Base-by-base conservation (phyloP, 1,284 basidiomycete species). In the Malassezia slooffiae region DNA sequence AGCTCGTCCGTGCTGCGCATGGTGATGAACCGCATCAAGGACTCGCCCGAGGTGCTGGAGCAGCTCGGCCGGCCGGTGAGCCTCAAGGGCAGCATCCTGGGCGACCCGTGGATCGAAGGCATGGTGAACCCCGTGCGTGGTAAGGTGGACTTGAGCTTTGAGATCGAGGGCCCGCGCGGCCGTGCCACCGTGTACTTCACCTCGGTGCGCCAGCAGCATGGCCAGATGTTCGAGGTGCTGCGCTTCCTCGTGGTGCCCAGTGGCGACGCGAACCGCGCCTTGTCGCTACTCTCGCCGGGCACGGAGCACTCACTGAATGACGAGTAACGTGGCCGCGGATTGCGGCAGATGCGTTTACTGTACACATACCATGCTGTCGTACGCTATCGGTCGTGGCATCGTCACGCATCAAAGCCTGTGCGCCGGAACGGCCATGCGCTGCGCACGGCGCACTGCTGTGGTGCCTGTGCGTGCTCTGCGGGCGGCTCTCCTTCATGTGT, bases 41-140 rank as follows among this genome's bases (percentile, higher is more conserved):
- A 34, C 15, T 49, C 49, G 0, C 33, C 41, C 0, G 34, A 57
- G 17, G 46, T 60, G 17, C 16, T 38, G 3, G 15, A 22, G 8
- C 38, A 54, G n/a, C 32, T 62, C 3, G 52, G 53, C 28, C 44
- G 26, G n/a, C 45, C 43, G 17, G 43, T 38, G 22, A 38, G 21
- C 15, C 39, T 54, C 5, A 43, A 44, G 21, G 40, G 44, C 21
- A 32, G 36, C 30, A 13, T 13, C 5, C 47, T 43, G 0, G 60
- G 54, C 1, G 46, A 45, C 28, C 47, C 52, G 0, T 50, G 50
- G 31, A 43, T 64, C 2, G 44, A 51, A 4, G 62, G 62, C 7
- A 35, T 49, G 4, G 45, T 57, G 23, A 64, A 62, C 29, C 61
- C 59, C 41, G 54, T 64, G 47, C 56, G 62, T 37, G 62, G 62